phyloP scores from a whole-genome alignment of 177 flowering plant genomes.

The Vitis hybrid region DNA sequence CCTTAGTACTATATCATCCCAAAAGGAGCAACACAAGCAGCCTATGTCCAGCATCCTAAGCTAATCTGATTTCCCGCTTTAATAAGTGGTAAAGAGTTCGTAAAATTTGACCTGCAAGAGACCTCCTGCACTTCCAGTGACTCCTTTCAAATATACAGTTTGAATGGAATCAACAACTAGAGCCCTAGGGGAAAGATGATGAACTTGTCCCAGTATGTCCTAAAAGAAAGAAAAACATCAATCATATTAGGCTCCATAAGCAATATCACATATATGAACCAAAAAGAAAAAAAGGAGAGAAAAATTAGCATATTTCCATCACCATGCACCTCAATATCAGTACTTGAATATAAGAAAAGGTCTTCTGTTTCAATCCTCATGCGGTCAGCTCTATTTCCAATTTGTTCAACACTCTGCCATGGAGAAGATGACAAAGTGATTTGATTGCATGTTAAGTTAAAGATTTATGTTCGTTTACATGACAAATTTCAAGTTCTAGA shows the following conservation, averaged over 20 bases:
- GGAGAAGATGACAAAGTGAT: not conserved
- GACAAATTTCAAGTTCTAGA: not conserved
- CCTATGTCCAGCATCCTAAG: not conserved
- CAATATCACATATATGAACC: not conserved
- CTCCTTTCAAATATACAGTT: constrained; percentile 82
- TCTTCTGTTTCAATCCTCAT: constrained; percentile 63
- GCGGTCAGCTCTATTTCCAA: constrained; percentile 89
- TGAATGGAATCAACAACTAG: constrained; percentile 90
- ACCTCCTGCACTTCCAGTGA: constrained; percentile 85
- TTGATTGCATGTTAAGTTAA: not conserved
- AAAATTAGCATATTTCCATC: constrained; percentile 2
- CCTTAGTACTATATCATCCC: too few relatives aligned
- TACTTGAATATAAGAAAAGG: constrained; percentile 77
- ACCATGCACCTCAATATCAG: constrained; percentile 76
- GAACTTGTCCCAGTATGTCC: constrained; percentile 77
- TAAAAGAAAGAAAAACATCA: constrained; percentile 28
- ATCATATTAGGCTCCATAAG: not conserved
- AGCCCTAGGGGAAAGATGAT: constrained; percentile 65
- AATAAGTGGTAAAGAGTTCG: not conserved
- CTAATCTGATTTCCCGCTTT: not conserved
- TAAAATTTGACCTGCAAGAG: constrained; percentile 53
- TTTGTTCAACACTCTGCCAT: constrained; percentile 85
- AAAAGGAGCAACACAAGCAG: too few relatives aligned
- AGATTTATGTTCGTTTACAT: not conserved
- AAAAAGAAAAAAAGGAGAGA: not conserved